Evolutionary conservation across 2,329 filamentous ascomycete genomes (phyloP), one percentile per base, ranked within the genome.

Genomic region (Calonectria ilicicola): DNA sequence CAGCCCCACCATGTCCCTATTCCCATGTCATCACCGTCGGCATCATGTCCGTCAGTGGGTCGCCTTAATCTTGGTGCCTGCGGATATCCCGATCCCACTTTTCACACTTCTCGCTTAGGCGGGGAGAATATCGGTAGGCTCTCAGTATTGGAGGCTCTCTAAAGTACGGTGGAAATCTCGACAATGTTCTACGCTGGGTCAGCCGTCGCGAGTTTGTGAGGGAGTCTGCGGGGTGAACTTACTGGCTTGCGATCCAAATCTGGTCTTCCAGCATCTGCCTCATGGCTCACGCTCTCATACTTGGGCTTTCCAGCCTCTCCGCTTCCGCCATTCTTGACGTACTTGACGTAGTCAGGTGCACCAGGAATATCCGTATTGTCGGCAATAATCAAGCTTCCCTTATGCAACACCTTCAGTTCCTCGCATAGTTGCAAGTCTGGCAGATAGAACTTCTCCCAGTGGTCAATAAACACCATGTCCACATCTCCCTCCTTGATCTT

Each of bases 401-500:
- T 17, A 10, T 60, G 53, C 32, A 60, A 19, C 14, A 60, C 53
- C 32, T 60, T 40, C 7, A 60, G 53, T 15, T 60, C 53, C 17
- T 60, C 53, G 14, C 53, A 60, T 23, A 60, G 19, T n/a, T 60
- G 53, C 3, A 60, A 17, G 35, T 60, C 53, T 26, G 53, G 53
- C 9, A 60, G 21, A 21, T 60, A 60, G 17, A 60, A 60, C 14
- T 42, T 40, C 35, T 60, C 53, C 53, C 53, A 60, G 53, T 60
- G 53, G 32, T 60, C 53, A 23, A 60, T 60, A 40, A 60, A 60
- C 21, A 60, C 53, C 53, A 60, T 60, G 14, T 60, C 53, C 14
- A 60, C 53, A 3, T 23, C 53, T 1, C 53, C 53, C 9, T 60
- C 35, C 3, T 40, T 60, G 14, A 60, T 40, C 32, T 40, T 60